Base-by-base conservation (phyloP, 2,329 filamentous ascomycete species). In the Diaporthe longicolla region DNA sequence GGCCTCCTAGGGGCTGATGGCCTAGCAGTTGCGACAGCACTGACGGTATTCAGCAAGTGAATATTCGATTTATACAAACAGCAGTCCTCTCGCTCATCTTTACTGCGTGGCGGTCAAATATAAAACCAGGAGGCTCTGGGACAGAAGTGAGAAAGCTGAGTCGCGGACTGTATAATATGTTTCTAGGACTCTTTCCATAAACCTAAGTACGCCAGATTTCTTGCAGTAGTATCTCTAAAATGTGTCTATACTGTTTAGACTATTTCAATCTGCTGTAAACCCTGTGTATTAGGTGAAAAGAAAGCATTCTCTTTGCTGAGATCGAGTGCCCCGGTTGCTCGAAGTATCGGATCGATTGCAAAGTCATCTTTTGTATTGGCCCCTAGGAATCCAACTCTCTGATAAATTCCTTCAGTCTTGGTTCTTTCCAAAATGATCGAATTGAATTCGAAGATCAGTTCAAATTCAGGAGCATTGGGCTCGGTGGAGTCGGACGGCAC, bases 321-420 rank as follows among this genome's bases (percentile, higher is more conserved):
- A 57, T 57, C 26, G 54, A 57, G 54, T 21, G 54, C 35, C 54
- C 54, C 54, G 17, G 29, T 29, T 32, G 54, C 26, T 57, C 54
- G 26, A 57, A 57, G 54, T 57, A 57, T 57, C 26, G 54, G 54
- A 57, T 57, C 54, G 17, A 35, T 32, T 21, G 54, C 54, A 32
- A 57, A 57, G 54, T 57, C 54, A 11, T 57, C 17, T 32, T 32
- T 32, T n/a, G n/a, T n/a, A n/a, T 57, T 21, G 32, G 26, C 29
- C 32, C 54, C 54, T 57, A 57, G 54, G 54, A 32, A 57, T 26
- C 54, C 54, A 32, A 57, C 54, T 29, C 54, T 57, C 54, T 57
- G 54, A 57, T 57, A 35, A 21, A n/a, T 35, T 6, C 54, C 54
- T 57, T 57, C 54, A 35, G 7, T 19, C 13, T 57, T 35, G 9